Evolutionary conservation across 2,329 filamentous ascomycete genomes (phyloP).

Genomic region (Aureobasidium sp.): DNA sequence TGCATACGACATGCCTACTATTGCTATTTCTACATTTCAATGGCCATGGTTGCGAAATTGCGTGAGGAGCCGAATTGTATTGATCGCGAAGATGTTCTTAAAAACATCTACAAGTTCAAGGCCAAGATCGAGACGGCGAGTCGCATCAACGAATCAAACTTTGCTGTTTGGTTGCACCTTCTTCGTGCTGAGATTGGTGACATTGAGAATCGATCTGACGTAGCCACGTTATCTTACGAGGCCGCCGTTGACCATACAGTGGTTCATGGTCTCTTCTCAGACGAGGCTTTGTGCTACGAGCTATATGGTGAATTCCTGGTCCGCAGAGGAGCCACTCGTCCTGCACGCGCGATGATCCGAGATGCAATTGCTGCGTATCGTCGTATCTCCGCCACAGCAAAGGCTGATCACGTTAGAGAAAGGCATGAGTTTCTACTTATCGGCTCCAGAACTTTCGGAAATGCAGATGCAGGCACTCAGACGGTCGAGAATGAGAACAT

Average conservation of each 20-base stretch:
- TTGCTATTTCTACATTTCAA: slow-evolving; percentile 33
- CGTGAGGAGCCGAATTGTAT: slow-evolving; percentile 27
- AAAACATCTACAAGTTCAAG: slow-evolving; percentile 46
- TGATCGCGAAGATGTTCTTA: slow-evolving; percentile 41
- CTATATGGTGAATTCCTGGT: slow-evolving; percentile 65
- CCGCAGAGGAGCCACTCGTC: slow-evolving; percentile 54
- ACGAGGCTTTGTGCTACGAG: slow-evolving; percentile 66
- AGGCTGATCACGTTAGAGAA: slow-evolving; percentile 58
- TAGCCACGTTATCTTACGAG: slow-evolving; percentile 58
- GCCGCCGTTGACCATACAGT: slow-evolving; percentile 61
- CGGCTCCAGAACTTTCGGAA: slow-evolving; percentile 51
- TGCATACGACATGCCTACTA: slow-evolving; percentile 35
- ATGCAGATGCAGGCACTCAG: slow-evolving; percentile 57
- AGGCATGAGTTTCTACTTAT: slow-evolving; percentile 60
- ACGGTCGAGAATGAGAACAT: slow-evolving; percentile 44
- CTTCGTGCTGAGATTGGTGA: slow-evolving; percentile 62
- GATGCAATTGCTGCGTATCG: slow-evolving; percentile 62
- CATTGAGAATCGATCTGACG: slow-evolving; percentile 29
- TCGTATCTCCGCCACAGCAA: slow-evolving; percentile 59
- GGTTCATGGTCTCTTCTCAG: slow-evolving; percentile 56
- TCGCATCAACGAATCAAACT: slow-evolving; percentile 59
- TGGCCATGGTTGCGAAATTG: slow-evolving; percentile 32
- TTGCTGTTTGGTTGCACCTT: slow-evolving; percentile 58
- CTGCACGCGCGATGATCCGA: slow-evolving; percentile 58
- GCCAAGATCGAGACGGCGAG: slow-evolving; percentile 57